Evolutionary conservation across 306 rosid species (phyloP).

Genomic region (Vigna trinervia): DNA sequence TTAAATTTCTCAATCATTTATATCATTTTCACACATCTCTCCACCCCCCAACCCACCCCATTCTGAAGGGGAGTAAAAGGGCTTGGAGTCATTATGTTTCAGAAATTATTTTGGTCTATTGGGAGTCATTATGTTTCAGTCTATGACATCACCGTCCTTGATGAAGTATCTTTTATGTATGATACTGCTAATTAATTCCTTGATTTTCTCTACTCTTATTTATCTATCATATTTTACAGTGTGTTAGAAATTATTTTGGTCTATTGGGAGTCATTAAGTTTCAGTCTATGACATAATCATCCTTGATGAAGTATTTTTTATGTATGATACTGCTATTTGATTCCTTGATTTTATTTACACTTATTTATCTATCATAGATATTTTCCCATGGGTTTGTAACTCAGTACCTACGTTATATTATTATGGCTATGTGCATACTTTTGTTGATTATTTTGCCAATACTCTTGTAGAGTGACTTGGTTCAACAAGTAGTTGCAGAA

Average conservation of each 20-base stretch:
- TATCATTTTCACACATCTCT: background rate
- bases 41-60: background rate
- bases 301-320: constrained; percentile 27
- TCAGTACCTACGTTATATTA: background rate
- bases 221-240: background rate
- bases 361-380: background rate
- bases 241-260: background rate
- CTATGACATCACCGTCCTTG: constrained; percentile 11
- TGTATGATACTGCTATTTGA: background rate
- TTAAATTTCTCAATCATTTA: constrained; percentile 13
- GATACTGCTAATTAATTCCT: no score
- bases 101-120: background rate
- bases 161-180: constrained; percentile 14
- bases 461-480: constrained; percentile 51
- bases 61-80: no score
- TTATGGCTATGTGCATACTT: constrained; percentile 37
- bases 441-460: constrained; percentile 38
- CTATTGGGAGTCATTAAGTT: constrained; percentile 3
- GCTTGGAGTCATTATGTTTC: background rate
- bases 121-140: background rate
- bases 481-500: constrained; percentile 57
- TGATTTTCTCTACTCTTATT: no score
- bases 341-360: no score
- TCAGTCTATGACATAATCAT: background rate
- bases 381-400: constrained; percentile 4